These are phyloP conservation scores for Podaxis sp. DNA, from an alignment of 768 basidiomycete genomes.

Conservation along the genomic window DNA sequence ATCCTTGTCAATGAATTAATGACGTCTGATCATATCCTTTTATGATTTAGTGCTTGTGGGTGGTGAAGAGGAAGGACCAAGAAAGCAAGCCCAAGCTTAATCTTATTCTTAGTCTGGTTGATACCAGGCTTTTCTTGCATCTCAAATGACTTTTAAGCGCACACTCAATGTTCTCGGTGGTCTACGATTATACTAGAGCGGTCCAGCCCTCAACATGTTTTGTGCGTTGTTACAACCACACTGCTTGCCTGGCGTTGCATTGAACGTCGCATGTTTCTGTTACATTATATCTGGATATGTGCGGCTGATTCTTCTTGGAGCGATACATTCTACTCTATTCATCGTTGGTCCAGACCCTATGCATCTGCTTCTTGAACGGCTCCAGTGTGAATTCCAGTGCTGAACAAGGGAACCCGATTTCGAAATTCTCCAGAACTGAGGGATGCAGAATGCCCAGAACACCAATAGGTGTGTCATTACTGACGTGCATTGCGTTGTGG, in stretches of 20 bases:
- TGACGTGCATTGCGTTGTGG: conserved; percentile 38
- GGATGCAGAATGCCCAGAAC: conserved; percentile 94
- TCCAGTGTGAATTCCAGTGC: conserved; percentile 92
- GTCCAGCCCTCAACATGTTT: background rate
- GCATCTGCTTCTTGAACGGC: conserved; percentile 81
- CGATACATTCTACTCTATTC: conserved; percentile 29
- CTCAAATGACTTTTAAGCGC: background rate
- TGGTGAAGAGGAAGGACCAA: conserved; percentile 31
- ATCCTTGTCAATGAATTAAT: background rate
- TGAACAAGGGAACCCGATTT: conserved; percentile 93
- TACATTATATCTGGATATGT: conserved; percentile 17
- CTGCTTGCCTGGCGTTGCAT: background rate
- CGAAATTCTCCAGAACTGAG: conserved; percentile 86
- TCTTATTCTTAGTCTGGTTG: background rate
- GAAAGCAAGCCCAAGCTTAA: conserved; percentile 11
- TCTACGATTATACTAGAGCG: background rate
- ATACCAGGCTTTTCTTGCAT: background rate
- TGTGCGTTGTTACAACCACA: background rate
- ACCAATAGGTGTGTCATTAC: conserved; percentile 74
- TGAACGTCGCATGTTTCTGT: conserved; percentile 1
- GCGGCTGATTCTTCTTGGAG: background rate
- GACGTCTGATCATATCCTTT: background rate
- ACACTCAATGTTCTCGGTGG: background rate
- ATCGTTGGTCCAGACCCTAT: conserved; percentile 55
- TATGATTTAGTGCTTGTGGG: conserved; percentile 27